phyloP scores from a whole-genome alignment of 176 grass and related monocot genomes.

The Raddia distichophylla region DNA sequence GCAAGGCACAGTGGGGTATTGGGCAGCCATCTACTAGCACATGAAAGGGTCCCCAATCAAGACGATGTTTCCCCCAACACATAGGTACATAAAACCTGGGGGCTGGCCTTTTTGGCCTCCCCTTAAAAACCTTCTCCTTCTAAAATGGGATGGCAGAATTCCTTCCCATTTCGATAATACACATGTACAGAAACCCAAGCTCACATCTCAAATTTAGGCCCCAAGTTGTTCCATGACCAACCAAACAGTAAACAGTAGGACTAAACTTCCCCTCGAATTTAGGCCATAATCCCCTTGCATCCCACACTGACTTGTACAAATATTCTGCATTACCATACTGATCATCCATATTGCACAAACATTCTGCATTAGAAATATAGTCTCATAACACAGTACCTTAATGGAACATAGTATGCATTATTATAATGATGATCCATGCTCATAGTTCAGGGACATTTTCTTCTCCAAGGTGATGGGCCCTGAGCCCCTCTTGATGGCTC shows the following conservation, averaged over 20 bases:
- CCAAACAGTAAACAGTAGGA: background rate
- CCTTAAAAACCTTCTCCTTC: too few species aligned
- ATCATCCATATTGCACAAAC: too few species aligned
- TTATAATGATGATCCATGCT: conserved; percentile 1
- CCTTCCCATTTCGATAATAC: too few species aligned
- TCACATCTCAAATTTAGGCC: background rate
- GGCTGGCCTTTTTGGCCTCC: too few species aligned
- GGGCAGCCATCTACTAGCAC: background rate
- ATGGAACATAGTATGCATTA: background rate
- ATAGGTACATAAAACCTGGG: too few species aligned
- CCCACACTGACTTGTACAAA: too few species aligned
- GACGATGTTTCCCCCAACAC: background rate
- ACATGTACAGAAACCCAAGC: background rate
- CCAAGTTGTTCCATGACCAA: background rate
- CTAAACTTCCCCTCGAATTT: background rate
- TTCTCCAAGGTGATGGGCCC: background rate
- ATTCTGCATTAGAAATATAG: too few species aligned
- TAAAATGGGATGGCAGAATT: too few species aligned
- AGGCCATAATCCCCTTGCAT: background rate
- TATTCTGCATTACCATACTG: too few species aligned
- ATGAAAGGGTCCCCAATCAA: background rate
- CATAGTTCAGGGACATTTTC: background rate
- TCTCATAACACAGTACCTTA: too few species aligned
- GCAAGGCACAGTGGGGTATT: background rate
- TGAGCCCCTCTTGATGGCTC: background rate